Conservation (phyloP, 495 filamentous ascomycete species). For the Pseudevernia furfuracea region DNA sequence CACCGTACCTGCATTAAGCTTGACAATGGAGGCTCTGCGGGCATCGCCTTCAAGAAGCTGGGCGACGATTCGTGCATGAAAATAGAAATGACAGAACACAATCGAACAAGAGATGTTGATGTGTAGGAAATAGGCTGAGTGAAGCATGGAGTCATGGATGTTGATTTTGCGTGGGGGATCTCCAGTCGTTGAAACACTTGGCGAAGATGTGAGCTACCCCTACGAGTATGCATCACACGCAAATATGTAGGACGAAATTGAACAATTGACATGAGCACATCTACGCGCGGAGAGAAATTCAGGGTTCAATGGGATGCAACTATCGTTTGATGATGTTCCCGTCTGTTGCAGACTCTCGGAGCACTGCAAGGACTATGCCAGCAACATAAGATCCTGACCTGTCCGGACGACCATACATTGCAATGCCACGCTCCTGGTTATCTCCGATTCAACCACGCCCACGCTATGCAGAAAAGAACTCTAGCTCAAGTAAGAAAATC, state of each 20-base stretch:
- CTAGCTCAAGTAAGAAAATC: not conserved
- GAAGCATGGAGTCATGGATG: not conserved
- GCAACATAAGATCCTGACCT: not conserved
- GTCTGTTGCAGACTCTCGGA: not conserved
- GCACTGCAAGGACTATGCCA: conserved; percentile 1
- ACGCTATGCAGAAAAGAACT: conserved; percentile 11
- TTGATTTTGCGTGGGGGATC: not conserved
- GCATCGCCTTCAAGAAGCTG: not conserved
- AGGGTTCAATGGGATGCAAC: not conserved
- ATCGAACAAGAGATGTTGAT: not conserved
- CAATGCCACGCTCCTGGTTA: conserved; percentile 6
- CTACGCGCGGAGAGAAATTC: not conserved
- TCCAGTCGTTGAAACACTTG: not conserved
- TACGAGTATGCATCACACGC: not conserved
- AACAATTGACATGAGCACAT: not conserved
- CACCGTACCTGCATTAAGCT: not conserved
- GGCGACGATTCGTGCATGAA: not conserved
- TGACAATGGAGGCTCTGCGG: not conserved
- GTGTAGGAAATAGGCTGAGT: too few species aligned
- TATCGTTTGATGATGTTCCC: not conserved
- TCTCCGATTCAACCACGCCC: conserved; percentile 12
- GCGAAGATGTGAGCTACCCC: not conserved
- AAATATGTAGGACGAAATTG: too few species aligned
- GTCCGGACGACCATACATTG: not conserved
- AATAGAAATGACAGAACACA: not conserved